Percentiles rank a stretch among this genome's conserved stretches.
These are phyloP conservation scores for Pestalotiopsis sp. DNA, from an alignment of 2,329 filamentous ascomycete species.

Conservation along the genomic window DNA sequence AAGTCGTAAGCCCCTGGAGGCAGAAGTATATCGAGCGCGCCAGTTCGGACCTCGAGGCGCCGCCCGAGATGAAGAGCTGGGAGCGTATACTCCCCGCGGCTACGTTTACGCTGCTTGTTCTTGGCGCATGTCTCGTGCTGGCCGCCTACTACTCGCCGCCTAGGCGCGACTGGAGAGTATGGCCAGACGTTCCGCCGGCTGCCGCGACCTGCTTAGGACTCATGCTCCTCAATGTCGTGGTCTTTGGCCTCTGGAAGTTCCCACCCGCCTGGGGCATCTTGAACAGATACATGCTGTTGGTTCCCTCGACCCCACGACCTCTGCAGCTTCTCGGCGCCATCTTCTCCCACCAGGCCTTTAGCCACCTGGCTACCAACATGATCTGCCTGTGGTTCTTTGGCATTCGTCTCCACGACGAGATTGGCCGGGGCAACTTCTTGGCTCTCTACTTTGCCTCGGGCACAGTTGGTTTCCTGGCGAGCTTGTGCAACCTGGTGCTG, in stretches of 20 bases:
- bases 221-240: slow-evolving; percentile 59
- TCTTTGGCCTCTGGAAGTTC: slow-evolving; percentile 63
- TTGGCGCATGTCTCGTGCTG: slow-evolving; percentile 46
- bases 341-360: slow-evolving; percentile 69
- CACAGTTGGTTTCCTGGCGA: slow-evolving; percentile 60
- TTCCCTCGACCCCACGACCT: slow-evolving; percentile 67
- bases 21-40: slow-evolving; percentile 47
- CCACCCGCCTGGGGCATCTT: slow-evolving; percentile 68
- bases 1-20: slow-evolving; percentile 40
- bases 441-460: slow-evolving; percentile 67
- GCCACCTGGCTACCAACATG: slow-evolving; percentile 70
- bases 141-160: slow-evolving; percentile 57
- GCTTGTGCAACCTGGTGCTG: slow-evolving; percentile 54
- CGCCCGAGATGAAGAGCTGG: slow-evolving; percentile 55
- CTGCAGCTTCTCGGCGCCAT: slow-evolving; percentile 63
- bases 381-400: slow-evolving; percentile 68
- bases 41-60: slow-evolving; percentile 52
- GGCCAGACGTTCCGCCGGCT: slow-evolving; percentile 63
- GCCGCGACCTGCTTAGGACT: slow-evolving; percentile 67
- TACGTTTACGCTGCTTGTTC: slow-evolving; percentile 48
- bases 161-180: slow-evolving; percentile 50
- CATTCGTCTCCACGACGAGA: slow-evolving; percentile 68
- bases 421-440: slow-evolving; percentile 70
- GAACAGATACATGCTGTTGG: slow-evolving; percentile 70
- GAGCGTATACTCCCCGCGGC: slow-evolving; percentile 59